A percentile compares a stretch with the other conserved stretches of the same genome.
These are phyloP conservation scores for Globisporangium nagaii DNA, from an alignment of 352 stramenopile genomes.

Conservation along the genomic window DNA sequence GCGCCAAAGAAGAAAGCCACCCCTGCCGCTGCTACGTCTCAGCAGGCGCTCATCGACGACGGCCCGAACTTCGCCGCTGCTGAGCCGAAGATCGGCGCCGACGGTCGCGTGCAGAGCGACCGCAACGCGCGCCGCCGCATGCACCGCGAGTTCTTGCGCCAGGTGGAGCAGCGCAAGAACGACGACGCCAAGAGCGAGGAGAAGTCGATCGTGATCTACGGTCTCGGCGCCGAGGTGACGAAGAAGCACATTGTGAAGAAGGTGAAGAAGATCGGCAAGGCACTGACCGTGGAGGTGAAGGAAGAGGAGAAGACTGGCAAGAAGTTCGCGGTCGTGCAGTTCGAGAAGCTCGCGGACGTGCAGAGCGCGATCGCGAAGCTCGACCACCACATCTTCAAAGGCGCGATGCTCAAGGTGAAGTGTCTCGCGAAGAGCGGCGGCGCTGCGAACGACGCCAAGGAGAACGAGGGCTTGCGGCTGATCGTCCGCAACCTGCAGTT, in stretches of 20 bases:
- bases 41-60: slow-evolving; percentile 9
- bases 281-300: slow-evolving; percentile 56
- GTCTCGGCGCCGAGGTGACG: slow-evolving; percentile 55
- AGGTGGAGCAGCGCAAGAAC: slow-evolving; percentile 65
- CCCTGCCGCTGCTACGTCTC: slow-evolving; percentile 1
- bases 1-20: slow-evolving; percentile 7
- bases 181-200: slow-evolving; percentile 36
- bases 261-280: slow-evolving; percentile 61
- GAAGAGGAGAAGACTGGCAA: slow-evolving; percentile 48
- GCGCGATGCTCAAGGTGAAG: slow-evolving; percentile 58
- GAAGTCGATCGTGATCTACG: slow-evolving; percentile 76
- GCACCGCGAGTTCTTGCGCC: slow-evolving; percentile 70
- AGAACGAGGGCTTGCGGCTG: slow-evolving; percentile 56
- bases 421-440: slow-evolving; percentile 23
- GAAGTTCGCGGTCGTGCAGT: slow-evolving; percentile 61
- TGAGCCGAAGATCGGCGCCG: slow-evolving; percentile 8
- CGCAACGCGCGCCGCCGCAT: slow-evolving; percentile 71
- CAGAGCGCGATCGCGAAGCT: slow-evolving; percentile 57
- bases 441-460: slow-evolving; percentile 23
- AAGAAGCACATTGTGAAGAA: slow-evolving; percentile 82
- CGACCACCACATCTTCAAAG: slow-evolving; percentile 84
- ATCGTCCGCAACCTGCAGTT: slow-evolving; percentile 86
- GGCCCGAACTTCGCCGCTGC: slow-evolving; percentile 6
- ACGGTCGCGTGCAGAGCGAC: slow-evolving; percentile 60
- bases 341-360: slow-evolving; percentile 48